Base-by-base conservation (phyloP, 768 basidiomycete species). In the Boletus patriciae region DNA sequence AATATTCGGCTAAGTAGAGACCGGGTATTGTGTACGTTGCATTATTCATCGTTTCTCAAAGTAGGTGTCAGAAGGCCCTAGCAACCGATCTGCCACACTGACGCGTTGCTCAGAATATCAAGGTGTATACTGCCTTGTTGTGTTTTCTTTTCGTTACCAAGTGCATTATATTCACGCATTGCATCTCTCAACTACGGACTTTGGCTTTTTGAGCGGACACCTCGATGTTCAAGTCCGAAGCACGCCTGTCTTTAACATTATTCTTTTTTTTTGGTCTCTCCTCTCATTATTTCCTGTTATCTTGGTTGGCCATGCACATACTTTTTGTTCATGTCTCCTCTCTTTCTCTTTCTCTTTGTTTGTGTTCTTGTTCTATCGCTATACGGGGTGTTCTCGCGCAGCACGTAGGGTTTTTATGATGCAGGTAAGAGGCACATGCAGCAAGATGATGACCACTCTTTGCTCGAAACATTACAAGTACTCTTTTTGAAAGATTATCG, bases 1-100 rank as follows among this genome's bases (percentile, higher is more conserved):
- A 59, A 77, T 81, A 54, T 80, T 80, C 58, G 49, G 66, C 46
- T 71, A 54, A 71, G 25, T 31, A 11, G 4, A 45, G 57, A 41
- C 40, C 40, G 29, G 43, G 37, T 46, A 46, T 50, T 58, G 53
- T 65, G 54, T 61, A 56, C 6, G 31, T 63, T 50, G 51, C 63
- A 60, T 51, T 29, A 29, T 50, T 46, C 46, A 48, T 56, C 40
- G 37, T 36, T 50, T 57, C 46, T 11, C 21, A 57, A 66, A 66
- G 70, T 70, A 34, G 18, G 70, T 58, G 29, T 21, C 29, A 11
- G 34, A 45, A 11, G n/a, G 21, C 40, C 15, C 19, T 44, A n/a
- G 27, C 3, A 16, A 29, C 37, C 21, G 3, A 27, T 31, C 16
- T 41, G 12, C 18, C 3, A 7, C 6, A 4, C 60, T 52, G 11